Evolutionary conservation across 2,329 filamentous ascomycete species (phyloP), one percentile per base, ranked within the genome.

Genomic region (Stemphylium vesicarium): DNA sequence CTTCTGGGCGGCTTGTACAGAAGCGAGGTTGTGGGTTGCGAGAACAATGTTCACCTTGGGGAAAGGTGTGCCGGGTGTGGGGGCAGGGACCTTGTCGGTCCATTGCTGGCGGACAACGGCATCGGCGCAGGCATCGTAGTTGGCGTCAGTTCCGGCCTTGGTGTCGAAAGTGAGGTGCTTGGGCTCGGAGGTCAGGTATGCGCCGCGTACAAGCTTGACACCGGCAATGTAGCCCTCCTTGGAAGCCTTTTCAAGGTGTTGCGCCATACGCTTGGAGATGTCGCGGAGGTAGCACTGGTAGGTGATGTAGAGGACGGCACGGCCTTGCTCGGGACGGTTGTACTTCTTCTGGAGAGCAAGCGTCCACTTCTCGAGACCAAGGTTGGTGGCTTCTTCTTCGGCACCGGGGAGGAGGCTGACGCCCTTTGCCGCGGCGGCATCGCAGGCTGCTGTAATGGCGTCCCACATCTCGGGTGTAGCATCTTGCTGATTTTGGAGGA

Each of bases 401-500:
- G 92, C 93, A 60, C 96, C 91, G 59, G 96, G 91, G 2, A 96
- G 84, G 1, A 97, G 82, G 3, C 85, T 83, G 2, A 96, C 85
- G 20, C 88, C 85, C 46, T 88, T 86, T 33, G 84, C 79, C 2
- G 85, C 82, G 0, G 92, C 92, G 13, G 89, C 83, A 41, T 87
- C 80, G 76, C 92, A 96, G 60, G 96, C 88, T 43, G 85, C 81
- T 62, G 90, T 84, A 58, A 96, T 90, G 12, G 90, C 88, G 12
- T 83, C 77, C 47, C 84, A 81, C 66, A 96, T 86, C 7, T 84
- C 82, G 4, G 83, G 79, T 1, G 85, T 85, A 0, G 91, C 88
- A 2, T 83, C 80, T 3, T 85, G 79, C 43, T 87, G 83, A 53
- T 85, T 81, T 37, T 85, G 81, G 26, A 96, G 83, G 49, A 85